These are phyloP conservation scores for Fusarium transvaalense DNA, from an alignment of 2,329 filamentous ascomycete species.

Conservation along the genomic window DNA sequence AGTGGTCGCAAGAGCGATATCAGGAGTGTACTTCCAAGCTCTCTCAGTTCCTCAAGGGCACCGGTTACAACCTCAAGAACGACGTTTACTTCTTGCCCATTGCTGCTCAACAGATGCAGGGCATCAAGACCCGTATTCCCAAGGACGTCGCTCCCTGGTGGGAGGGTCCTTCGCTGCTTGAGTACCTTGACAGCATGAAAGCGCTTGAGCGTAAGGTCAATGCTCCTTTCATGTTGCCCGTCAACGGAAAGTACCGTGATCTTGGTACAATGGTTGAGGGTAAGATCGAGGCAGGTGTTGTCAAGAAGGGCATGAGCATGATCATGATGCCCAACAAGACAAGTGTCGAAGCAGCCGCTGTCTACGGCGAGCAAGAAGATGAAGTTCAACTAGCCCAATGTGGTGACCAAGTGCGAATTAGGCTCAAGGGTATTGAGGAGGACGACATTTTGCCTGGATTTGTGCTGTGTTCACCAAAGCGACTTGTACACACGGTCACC, in stretches of 20 bases:
- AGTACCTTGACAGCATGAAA: constrained; percentile 95
- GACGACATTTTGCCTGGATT: constrained; percentile 97
- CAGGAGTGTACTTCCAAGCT: constrained; percentile 94
- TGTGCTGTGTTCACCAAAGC: constrained; percentile 94
- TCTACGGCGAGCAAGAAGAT: constrained; percentile 97
- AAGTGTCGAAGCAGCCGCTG: constrained; percentile 80
- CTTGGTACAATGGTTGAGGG: constrained; percentile 98
- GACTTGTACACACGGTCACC: constrained; percentile 89
- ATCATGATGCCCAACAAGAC: constrained; percentile 97
- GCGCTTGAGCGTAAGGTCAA: constrained; percentile 95
- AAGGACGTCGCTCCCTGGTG: constrained; percentile 85
- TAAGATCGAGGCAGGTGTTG: constrained; percentile 93
- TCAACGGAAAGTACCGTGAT: constrained; percentile 96
- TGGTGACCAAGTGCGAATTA: constrained; percentile 93
- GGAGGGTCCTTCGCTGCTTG: constrained; percentile 88
- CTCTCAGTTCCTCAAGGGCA: constrained; percentile 85
- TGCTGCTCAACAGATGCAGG: constrained; percentile 85
- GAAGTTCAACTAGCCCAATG: constrained; percentile 85
- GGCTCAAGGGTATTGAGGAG: constrained; percentile 94
- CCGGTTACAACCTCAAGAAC: constrained; percentile 93
- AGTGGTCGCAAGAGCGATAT: constrained; percentile 94
- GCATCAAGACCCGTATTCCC: constrained; percentile 89
- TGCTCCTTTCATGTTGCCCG: constrained; percentile 99
- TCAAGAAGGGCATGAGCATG: constrained; percentile 88
- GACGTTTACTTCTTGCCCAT: constrained; percentile 97